These are phyloP conservation scores for Leccinum boreale DNA, from an alignment of 768 basidiomycete species.

Conservation along the genomic window DNA sequence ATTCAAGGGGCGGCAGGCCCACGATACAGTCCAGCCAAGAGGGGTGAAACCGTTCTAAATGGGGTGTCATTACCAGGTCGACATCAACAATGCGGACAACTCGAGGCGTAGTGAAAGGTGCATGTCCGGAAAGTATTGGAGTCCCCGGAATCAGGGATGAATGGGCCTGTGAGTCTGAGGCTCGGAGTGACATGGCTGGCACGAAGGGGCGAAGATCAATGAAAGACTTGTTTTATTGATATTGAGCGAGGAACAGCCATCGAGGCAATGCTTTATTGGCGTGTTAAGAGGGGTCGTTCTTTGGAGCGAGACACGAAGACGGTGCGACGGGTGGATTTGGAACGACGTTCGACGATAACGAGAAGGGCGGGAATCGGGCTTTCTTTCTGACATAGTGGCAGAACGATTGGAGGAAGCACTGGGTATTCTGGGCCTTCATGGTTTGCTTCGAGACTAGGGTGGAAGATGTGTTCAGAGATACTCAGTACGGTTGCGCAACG, in stretches of 20 bases:
- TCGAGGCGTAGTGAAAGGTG: conserved; percentile 13
- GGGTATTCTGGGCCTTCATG: neutral
- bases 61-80: neutral
- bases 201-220: conserved; percentile 5
- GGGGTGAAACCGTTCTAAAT: conserved; percentile 8
- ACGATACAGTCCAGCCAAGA: conserved; percentile 4
- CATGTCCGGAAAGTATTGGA: neutral
- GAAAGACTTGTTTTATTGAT: neutral
- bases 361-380: neutral
- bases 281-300: conserved; percentile 6
- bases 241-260: conserved; percentile 17
- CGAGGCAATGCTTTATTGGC: conserved; percentile 23
- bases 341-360: neutral
- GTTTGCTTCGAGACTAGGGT: neutral
- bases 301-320: neutral
- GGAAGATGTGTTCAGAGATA: neutral
- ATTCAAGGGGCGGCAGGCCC: neutral
- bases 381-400: neutral
- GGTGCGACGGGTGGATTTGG: neutral
- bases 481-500: neutral
- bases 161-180: neutral
- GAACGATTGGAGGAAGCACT: neutral
- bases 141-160: conserved; percentile 5
- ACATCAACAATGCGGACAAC: conserved; percentile 18
- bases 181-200: conserved; percentile 2